Evolutionary conservation across 1,284 basidiomycete genomes (phyloP).

Genomic region (Retiboletus flavoniger): DNA sequence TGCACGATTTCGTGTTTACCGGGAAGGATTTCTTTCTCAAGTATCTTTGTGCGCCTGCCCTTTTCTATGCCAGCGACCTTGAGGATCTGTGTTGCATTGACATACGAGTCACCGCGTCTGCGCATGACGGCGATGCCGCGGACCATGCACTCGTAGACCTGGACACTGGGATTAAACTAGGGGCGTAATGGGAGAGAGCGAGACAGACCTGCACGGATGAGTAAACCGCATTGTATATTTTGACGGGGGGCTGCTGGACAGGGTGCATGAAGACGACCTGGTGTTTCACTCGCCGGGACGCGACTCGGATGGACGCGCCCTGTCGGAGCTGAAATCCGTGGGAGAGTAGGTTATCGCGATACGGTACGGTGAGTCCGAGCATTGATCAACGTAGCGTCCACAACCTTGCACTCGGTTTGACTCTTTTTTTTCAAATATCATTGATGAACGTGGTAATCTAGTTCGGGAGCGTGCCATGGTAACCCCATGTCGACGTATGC

Average conservation of each 20-base stretch:
- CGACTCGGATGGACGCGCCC: slow-evolving; percentile 32
- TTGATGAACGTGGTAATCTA: no score
- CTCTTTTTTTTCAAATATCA: no score
- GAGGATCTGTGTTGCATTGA: slow-evolving; percentile 98
- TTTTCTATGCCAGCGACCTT: slow-evolving; percentile 99
- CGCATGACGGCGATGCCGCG: slow-evolving; percentile 99
- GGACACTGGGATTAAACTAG: slow-evolving; percentile 27
- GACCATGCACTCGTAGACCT: slow-evolving; percentile 97
- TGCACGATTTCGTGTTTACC: slow-evolving; percentile 99
- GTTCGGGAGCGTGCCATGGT: no score
- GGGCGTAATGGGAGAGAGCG: slow-evolving; percentile 5
- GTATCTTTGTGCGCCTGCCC: slow-evolving; percentile 92
- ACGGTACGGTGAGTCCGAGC: no score
- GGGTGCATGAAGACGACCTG: slow-evolving; percentile 25
- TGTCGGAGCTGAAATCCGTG: slow-evolving; percentile 30
- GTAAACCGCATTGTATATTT: slow-evolving; percentile 88
- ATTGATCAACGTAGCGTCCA: no score
- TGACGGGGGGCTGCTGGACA: slow-evolving; percentile 60
- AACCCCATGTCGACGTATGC: no score
- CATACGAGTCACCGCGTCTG: slow-evolving; percentile 87
- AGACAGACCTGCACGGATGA: slow-evolving; percentile 74
- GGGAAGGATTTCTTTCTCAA: slow-evolving; percentile 95
- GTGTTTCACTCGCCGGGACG: slow-evolving; percentile 19
- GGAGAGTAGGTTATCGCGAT: no score
- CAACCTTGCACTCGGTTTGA: no score